Evolutionary conservation across 1,139 yeast genomes (phyloP), one percentile per base, ranked within the genome.

Genomic region (Wickerhamomyces sp.): DNA sequence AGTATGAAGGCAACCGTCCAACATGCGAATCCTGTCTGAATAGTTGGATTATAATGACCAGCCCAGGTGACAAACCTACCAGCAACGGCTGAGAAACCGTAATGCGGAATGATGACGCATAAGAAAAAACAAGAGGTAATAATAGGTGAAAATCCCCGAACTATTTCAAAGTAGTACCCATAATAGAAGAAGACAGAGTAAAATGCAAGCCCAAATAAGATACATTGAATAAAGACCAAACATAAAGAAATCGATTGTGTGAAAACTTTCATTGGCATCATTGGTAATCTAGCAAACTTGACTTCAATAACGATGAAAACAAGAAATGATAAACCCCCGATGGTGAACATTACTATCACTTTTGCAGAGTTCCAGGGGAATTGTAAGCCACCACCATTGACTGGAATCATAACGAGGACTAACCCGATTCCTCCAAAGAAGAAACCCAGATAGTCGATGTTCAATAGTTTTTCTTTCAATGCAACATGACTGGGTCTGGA

Each of bases 301-400:
- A 73, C 69, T 57, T 79, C 82, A 18, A 73, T 62, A 4, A 74
- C 36, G 2, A 76, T 44, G 46, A 79, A 79, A 0, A 56, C 57
- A 1, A 68, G 40, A 26, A 75, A 60, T 34, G 68, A 64, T 0
- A 65, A 43, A 0, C 72, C 73, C 4, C 83, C 83, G 34, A 77
- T 55, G 3, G 65, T 57, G 40, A 77, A 66, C 62, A 77, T 64
- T 6, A 64, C 51, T 18, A 79, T 77, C 4, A 75, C 74, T 26
- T 73, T 59, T 1, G 75, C 60, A 34, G 79, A 72, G 46, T 69
- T 55, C 84, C 83, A 79, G 0, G 62, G 53, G 53, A 67, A 77
- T 10, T 73, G 64, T 6, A 69, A 62, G 1, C 83, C 83, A 29
- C 80, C 78, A 2, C 81, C 79, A 57, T 74, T 68, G 32, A 78